These are phyloP conservation scores for Colletotrichum truncatum DNA, from an alignment of 2,329 filamentous ascomycete species.

Conservation along the genomic window DNA sequence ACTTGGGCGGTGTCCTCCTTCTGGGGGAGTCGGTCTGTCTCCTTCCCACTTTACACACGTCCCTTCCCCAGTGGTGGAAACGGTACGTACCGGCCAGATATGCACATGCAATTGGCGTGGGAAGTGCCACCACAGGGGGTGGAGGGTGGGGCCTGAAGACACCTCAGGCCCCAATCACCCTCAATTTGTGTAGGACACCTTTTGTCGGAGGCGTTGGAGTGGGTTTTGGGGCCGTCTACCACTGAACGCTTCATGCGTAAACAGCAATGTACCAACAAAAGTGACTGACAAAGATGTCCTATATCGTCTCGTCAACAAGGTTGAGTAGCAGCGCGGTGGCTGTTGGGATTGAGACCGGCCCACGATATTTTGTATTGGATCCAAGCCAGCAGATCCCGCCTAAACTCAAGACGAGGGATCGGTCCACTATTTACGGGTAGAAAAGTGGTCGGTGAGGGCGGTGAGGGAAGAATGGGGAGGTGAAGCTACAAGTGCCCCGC, in stretches of 20 bases:
- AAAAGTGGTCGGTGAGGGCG: constrained; percentile 25
- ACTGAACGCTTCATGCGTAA: constrained; percentile 7
- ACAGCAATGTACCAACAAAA: neutral
- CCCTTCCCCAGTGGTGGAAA: neutral
- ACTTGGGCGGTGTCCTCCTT: neutral
- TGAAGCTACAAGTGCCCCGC: constrained; percentile 9
- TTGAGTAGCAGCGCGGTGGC: neutral
- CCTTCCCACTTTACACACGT: neutral
- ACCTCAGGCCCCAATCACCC: constrained; percentile 13
- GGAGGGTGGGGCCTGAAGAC: too few relatives aligned
- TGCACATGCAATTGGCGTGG: constrained; percentile 13
- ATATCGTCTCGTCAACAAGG: neutral
- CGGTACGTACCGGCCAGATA: neutral
- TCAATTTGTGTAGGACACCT: constrained; percentile 10
- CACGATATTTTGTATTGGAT: neutral
- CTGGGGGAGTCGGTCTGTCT: neutral
- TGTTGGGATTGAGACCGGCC: neutral
- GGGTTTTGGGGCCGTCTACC: too few relatives aligned
- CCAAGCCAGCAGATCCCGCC: constrained; percentile 16
- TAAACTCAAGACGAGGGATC: constrained; percentile 1
- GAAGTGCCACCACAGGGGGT: neutral
- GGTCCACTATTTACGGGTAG: constrained; percentile 16
- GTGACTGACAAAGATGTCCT: neutral
- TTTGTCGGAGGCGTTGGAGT: too few relatives aligned
- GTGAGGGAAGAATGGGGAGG: constrained; percentile 9